A percentile compares a stretch with the other conserved stretches of the same genome.
phyloP scores from a whole-genome alignment of 2,329 filamentous ascomycete genomes.

The Keithomyces neogunnii region DNA sequence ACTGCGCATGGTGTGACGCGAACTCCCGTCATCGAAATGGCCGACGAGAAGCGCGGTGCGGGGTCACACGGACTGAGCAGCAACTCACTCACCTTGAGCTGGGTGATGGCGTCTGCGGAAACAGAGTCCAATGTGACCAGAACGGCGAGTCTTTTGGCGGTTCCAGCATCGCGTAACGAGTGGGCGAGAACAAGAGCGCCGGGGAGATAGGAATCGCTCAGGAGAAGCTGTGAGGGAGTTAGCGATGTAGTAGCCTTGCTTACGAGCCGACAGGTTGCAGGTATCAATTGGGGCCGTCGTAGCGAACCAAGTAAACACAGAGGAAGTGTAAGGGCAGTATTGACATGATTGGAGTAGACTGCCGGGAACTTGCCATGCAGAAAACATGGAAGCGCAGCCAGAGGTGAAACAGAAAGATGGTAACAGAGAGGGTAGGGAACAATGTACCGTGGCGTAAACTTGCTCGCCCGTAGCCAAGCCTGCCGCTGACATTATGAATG shows the following conservation, averaged over 20 bases:
- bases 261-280: no score
- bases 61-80: not conserved
- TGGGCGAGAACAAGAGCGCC: slow-evolving; percentile 90
- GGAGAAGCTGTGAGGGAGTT: slow-evolving; percentile 58
- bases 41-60: not conserved
- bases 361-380: not conserved
- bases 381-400: not conserved
- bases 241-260: not conserved
- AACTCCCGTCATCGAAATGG: no score
- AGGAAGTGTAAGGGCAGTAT: no score
- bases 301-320: no score
- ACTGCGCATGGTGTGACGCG: no score
- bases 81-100: slow-evolving; percentile 58
- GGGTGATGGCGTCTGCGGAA: slow-evolving; percentile 62
- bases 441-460: slow-evolving; percentile 49
- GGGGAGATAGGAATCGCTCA: slow-evolving; percentile 88
- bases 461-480: slow-evolving; percentile 29
- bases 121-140: slow-evolving; percentile 76
- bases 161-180: slow-evolving; percentile 84
- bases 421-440: not conserved
- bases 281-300: no score
- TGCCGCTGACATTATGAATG: slow-evolving; percentile 3
- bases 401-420: not conserved
- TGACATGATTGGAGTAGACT: no score
- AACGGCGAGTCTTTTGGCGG: slow-evolving; percentile 75